Base-by-base conservation (phyloP, 1,139 yeast species). In the Kurtzmaniella natalensis region DNA sequence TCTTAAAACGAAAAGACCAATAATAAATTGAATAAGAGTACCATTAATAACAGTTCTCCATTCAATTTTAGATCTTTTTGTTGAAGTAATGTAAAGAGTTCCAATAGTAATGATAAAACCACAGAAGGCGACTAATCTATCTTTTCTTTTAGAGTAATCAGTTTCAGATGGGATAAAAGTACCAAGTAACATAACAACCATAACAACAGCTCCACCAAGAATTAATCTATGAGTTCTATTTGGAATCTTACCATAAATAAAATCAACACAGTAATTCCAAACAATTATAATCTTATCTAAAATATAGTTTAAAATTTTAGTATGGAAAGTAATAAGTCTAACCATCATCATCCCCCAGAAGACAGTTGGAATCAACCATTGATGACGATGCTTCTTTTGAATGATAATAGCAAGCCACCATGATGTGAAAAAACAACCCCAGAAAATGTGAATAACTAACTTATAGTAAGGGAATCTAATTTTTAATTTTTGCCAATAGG, bases 21-120 rank as follows among this genome's bases (percentile, higher is more conserved):
- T 56, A 40, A 78, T 70, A 48, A 64, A 78, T 53, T 78, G 85
- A 65, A 77, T 72, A 46, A 78, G 66, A 62, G 75, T 64, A 27
- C 84, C 84, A 21, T 76, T 72, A 43, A 76, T 73, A 25, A 78
- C 81, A 4, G 83, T 72, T 48, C 75, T 70, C 83, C 84, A 78
- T 40, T 69, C 64, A 43, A 78, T 66, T 35, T 57, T 59, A 25
- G 51, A 40, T 45, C 78, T 64, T 53, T 73, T 61, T 33, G 57
- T 59, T 9, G 81, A 74, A 29, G 81, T 69, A 30, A 57, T 42
- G 45, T 57, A 78, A 36, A 78, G 63, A 2, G 61, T 61, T 31
- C 57, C 49, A 30, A 77, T 47, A 14, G 79, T 70, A 15, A 78
- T 78, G 11, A 71, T 43, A 34, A 71, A 57, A 3, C 85, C 85